These are phyloP conservation scores for Linanthus parryae DNA, from an alignment of 148 eudicot species.

Conservation along the genomic window DNA sequence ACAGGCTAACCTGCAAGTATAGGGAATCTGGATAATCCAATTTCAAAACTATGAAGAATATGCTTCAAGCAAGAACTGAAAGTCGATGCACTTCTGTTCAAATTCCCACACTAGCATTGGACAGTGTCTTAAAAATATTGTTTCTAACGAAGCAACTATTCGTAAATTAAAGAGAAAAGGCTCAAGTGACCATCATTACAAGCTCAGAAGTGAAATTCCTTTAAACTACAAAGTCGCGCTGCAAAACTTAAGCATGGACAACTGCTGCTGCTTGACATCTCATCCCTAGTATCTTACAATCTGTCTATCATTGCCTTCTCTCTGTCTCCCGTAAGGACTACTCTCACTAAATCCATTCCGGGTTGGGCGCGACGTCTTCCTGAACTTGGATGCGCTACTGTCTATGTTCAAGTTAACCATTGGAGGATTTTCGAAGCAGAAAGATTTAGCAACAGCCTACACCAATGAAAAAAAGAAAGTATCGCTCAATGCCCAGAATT, in stretches of 20 bases:
- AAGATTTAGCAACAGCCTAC: slow-evolving; percentile 89
- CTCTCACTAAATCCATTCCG: slow-evolving; percentile 49
- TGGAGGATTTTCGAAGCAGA: slow-evolving; percentile 75
- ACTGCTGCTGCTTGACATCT: not conserved
- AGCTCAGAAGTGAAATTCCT: not conserved
- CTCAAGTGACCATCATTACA: not conserved
- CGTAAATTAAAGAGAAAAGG: not conserved
- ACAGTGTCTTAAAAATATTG: not conserved
- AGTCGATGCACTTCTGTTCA: not conserved
- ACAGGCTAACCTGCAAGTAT: too few relatives aligned
- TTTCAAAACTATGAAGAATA: too few relatives aligned
- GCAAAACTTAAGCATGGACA: not conserved
- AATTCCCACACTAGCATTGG: not conserved
- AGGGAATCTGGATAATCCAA: too few relatives aligned
- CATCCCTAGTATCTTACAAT: slow-evolving; percentile 50
- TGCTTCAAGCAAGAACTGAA: not conserved
- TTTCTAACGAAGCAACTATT: not conserved
- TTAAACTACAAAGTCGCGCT: not conserved
- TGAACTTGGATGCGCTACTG: slow-evolving; percentile 77
- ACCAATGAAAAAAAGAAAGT: slow-evolving; percentile 2
- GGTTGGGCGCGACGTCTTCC: slow-evolving; percentile 52
- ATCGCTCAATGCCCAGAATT: too few relatives aligned
- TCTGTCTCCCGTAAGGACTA: slow-evolving; percentile 65
- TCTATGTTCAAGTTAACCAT: slow-evolving; percentile 66
- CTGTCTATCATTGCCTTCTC: slow-evolving; percentile 44